phyloP scores from a whole-genome alignment of 106 monocot species.

The Apostasia shenzhenica region DNA sequence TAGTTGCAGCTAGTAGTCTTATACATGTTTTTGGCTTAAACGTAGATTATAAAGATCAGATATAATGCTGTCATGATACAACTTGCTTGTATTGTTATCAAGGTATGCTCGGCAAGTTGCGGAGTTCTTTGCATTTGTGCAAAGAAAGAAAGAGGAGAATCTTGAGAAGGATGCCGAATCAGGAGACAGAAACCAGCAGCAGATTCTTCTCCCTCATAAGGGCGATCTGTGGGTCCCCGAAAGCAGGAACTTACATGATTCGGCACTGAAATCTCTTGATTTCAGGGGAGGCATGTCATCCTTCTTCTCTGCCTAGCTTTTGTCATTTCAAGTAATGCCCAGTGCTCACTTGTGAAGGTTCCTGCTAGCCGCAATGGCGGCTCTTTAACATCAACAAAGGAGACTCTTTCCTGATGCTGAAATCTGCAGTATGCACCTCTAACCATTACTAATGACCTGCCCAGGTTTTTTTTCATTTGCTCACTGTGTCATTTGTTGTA shows the following conservation, averaged over 20 bases:
- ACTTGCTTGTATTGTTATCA: background rate
- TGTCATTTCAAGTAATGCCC: background rate
- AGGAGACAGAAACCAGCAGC: conserved; percentile 12
- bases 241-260: conserved; percentile 28
- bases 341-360: too few relatives aligned
- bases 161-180: conserved; percentile 5
- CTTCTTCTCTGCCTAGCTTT: conserved; percentile 36
- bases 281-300: conserved; percentile 71
- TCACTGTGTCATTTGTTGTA: too few relatives aligned
- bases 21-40: too few relatives aligned
- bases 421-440: too few relatives aligned
- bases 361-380: too few relatives aligned
- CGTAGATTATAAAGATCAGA: too few relatives aligned
- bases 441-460: too few relatives aligned
- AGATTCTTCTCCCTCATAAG: conserved; percentile 48
- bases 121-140: conserved; percentile 92
- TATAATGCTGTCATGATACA: too few relatives aligned
- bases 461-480: too few relatives aligned
- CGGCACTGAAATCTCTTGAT: conserved; percentile 49
- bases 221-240: conserved; percentile 62
- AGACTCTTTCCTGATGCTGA: too few relatives aligned
- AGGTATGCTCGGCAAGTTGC: conserved; percentile 98
- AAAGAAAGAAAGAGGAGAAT: conserved; percentile 65
- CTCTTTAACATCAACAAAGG: too few relatives aligned
- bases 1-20: too few relatives aligned